Evolutionary conservation across 2,329 filamentous ascomycete genomes (phyloP).

Genomic region (Aspergillus oerlinghausenensis): DNA sequence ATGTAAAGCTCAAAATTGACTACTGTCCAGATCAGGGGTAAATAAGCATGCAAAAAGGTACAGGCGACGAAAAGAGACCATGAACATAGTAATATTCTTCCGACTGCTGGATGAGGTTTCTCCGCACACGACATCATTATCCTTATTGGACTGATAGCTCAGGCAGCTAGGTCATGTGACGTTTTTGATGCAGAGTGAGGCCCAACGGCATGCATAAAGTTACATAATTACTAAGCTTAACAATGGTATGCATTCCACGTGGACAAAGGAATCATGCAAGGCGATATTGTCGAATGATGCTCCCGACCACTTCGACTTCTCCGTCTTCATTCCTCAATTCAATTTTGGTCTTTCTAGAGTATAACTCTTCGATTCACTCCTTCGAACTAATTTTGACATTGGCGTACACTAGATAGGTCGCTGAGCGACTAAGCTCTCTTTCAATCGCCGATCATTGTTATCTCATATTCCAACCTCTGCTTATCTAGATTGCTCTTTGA

Average conservation of each 20-base stretch:
- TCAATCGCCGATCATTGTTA: neutral
- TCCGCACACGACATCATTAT: neutral
- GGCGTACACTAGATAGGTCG: neutral
- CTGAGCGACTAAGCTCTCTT: neutral
- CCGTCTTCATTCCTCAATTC: neutral
- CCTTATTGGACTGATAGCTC: too few relatives aligned
- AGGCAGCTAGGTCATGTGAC: too few relatives aligned
- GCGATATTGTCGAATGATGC: neutral
- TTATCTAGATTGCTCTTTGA: neutral
- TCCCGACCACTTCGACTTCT: neutral
- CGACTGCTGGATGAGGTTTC: neutral
- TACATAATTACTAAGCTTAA: neutral
- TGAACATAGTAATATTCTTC: too few relatives aligned
- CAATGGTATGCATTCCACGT: neutral
- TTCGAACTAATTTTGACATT: neutral
- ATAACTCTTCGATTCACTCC: neutral
- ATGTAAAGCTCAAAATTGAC: neutral
- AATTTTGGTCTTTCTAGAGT: neutral
- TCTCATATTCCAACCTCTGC: neutral
- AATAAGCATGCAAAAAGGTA: neutral
- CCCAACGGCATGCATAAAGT: neutral
- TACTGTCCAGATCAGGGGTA: too few relatives aligned
- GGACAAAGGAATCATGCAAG: neutral
- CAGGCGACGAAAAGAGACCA: neutral
- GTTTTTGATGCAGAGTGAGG: too few relatives aligned